A percentile compares a stretch with the other conserved stretches of the same genome.
Evolutionary conservation across 1,284 basidiomycete genomes (phyloP).

Genomic region (Ustilago trichophora): DNA sequence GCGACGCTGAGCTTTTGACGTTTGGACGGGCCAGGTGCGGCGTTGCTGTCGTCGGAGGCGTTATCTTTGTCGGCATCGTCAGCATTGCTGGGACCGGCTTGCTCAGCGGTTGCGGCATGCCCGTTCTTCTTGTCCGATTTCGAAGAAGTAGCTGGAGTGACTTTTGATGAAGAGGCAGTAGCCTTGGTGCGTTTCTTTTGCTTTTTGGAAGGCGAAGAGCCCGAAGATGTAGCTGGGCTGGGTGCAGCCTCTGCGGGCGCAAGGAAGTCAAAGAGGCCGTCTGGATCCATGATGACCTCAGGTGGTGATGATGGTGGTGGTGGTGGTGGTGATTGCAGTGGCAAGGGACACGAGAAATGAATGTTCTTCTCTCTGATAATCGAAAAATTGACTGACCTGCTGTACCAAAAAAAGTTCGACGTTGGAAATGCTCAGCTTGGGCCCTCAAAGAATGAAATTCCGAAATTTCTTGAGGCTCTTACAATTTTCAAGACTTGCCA

Average conservation of each 20-base stretch:
- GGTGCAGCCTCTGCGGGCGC: constrained; percentile 32
- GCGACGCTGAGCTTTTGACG: constrained; percentile 28
- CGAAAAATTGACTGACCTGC: constrained; percentile 12
- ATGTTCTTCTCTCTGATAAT: too few species aligned
- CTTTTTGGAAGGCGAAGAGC: constrained; percentile 40
- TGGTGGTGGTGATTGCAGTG: constrained; percentile 2
- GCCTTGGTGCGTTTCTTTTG: constrained; percentile 39
- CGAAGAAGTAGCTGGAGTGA: constrained; percentile 7
- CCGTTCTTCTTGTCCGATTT: constrained; percentile 5
- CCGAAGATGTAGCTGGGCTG: constrained; percentile 22
- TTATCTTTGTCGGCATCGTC: neutral
- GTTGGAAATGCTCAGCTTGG: constrained; percentile 5
- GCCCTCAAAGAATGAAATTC: neutral
- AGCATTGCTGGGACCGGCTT: constrained; percentile 1
- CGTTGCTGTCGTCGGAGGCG: constrained; percentile 16
- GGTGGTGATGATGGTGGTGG: neutral
- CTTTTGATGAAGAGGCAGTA: constrained; percentile 6
- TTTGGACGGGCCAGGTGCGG: constrained; percentile 37
- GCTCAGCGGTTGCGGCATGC: neutral
- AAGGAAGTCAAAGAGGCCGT: constrained; percentile 51
- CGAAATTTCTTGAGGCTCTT: neutral
- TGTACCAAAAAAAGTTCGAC: neutral
- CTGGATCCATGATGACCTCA: constrained; percentile 38
- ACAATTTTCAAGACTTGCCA: neutral
- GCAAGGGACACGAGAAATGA: too few species aligned